Conservation (phyloP, 495 filamentous ascomycete genomes). For the Penicillium herquei region DNA sequence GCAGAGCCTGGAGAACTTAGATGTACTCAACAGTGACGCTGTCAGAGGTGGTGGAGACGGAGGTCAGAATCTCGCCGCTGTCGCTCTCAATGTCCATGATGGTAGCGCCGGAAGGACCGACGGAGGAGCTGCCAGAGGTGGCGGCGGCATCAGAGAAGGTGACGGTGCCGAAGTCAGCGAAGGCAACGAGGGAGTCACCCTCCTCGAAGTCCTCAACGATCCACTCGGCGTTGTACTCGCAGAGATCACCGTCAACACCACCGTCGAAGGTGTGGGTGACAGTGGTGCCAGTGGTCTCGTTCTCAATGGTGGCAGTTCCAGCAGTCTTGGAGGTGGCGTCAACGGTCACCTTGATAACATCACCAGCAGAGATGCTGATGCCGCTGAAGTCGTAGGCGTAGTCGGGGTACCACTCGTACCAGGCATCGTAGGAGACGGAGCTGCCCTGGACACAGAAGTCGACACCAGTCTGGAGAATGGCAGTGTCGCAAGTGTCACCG, state of each 20-base stretch:
- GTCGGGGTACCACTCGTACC: conserved; percentile 63
- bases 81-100: conserved; percentile 48
- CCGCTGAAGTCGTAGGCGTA: conserved; percentile 51
- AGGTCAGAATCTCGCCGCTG: conserved; percentile 38
- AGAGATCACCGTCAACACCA: conserved; percentile 21
- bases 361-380: conserved; percentile 49
- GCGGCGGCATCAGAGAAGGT: conserved; percentile 41
- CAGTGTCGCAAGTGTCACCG: conserved; percentile 50
- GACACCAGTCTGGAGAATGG: conserved; percentile 57
- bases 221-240: conserved; percentile 55
- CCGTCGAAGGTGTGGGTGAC: conserved; percentile 48
- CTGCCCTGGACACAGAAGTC: conserved; percentile 46
- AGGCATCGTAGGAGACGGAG: conserved; percentile 45
- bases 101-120: conserved; percentile 36
- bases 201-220: conserved; percentile 58
- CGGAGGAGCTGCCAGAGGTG: conserved; percentile 13
- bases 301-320: conserved; percentile 51
- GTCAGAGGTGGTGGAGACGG: conserved; percentile 30
- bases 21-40: conserved; percentile 22
- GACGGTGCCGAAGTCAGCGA: conserved; percentile 53
- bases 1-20: neutral
- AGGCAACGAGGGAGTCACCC: conserved; percentile 41
- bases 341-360: conserved; percentile 52
- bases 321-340: conserved; percentile 40
- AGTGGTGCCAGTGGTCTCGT: conserved; percentile 47